A percentile compares a stretch with the other conserved stretches of the same genome.
Evolutionary conservation across 192 early-diverging fungal species (phyloP).

Genomic region (Entophlyctis luteolus): DNA sequence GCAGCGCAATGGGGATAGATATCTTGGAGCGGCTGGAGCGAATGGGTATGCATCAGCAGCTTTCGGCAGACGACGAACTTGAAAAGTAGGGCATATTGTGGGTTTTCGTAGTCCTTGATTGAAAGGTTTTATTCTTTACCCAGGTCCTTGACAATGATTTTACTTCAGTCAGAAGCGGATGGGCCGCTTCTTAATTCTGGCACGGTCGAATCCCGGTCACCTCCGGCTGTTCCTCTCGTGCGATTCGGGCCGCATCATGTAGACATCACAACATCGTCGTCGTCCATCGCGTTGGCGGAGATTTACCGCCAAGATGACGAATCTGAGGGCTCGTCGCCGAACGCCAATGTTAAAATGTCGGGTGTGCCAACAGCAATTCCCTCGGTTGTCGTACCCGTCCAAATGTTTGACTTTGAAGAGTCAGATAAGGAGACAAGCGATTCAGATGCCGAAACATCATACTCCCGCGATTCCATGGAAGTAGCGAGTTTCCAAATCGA

Average conservation of each 20-base stretch:
- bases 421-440: no score
- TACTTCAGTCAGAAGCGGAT: slow-evolving; percentile 1
- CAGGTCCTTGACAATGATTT: slow-evolving; percentile 3
- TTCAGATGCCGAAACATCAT: no score
- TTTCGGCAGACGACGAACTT: no score
- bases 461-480: no score
- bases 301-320: slow-evolving; percentile 23
- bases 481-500: no score
- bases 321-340: not conserved
- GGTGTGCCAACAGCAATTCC: no score
- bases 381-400: no score
- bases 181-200: slow-evolving; percentile 19
- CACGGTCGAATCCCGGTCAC: slow-evolving; percentile 1
- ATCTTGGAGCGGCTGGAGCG: slow-evolving; percentile 5
- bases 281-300: slow-evolving; percentile 19
- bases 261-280: not conserved
- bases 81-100: not conserved
- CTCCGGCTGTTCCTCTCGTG: slow-evolving; percentile 13
- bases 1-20: slow-evolving; percentile 7
- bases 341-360: no score
- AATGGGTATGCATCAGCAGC: slow-evolving; percentile 8
- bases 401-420: no score
- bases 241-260: slow-evolving; percentile 18
- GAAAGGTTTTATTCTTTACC: not conserved
- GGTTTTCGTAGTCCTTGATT: no score